phyloP scores from a whole-genome alignment of 2,329 filamentous ascomycete species.

The Chrysoporthe deuterocubensis region DNA sequence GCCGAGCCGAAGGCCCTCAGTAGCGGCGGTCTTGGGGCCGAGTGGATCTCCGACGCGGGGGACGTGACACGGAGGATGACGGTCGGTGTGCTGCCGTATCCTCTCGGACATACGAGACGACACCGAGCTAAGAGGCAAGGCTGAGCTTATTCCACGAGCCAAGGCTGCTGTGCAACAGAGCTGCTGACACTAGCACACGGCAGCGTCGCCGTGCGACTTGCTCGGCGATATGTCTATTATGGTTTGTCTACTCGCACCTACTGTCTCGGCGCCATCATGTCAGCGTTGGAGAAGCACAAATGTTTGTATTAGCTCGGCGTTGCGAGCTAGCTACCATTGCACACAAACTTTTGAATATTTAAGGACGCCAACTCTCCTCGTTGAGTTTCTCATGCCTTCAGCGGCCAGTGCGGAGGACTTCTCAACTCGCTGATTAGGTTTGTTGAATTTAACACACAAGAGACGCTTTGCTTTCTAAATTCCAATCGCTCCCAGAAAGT shows the following conservation, averaged over 20 bases:
- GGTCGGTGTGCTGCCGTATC: not conserved
- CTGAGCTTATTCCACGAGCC: not conserved
- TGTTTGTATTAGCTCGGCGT: slow-evolving; percentile 2
- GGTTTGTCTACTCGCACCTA: not conserved
- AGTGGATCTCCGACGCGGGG: not conserved
- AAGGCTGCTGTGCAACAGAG: not conserved
- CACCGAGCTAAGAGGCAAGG: not conserved
- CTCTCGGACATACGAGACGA: not conserved
- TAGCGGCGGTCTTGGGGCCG: not conserved
- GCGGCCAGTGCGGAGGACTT: not conserved
- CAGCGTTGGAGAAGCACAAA: not conserved
- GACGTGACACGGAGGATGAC: not conserved
- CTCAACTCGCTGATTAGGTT: not conserved
- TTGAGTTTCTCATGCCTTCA: not conserved
- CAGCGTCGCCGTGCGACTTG: not conserved
- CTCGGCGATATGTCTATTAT: not conserved
- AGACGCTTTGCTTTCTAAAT: not conserved
- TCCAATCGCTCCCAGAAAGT: not conserved
- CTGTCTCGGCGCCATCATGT: not conserved
- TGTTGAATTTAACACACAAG: not conserved
- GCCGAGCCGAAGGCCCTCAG: not conserved
- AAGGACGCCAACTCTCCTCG: not conserved
- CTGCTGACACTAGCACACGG: not conserved
- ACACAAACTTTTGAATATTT: not conserved
- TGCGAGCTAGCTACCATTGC: not conserved